Conservation (phyloP, 208 protist species). For the Trypanosoma lewisi region DNA sequence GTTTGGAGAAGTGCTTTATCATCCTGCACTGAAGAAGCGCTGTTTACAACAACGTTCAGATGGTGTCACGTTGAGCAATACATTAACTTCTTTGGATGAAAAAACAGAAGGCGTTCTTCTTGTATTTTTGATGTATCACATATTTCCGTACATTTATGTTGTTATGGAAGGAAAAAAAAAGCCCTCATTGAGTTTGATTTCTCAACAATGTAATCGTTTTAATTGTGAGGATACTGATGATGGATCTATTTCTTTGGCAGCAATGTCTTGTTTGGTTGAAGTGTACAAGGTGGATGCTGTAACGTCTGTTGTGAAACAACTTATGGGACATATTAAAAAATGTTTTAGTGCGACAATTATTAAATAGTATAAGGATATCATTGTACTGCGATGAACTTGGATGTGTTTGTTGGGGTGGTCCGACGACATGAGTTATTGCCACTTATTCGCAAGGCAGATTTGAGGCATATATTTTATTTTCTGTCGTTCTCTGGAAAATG, state of each 20-base stretch:
- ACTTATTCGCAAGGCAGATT: conserved; percentile 36
- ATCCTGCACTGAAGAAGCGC: conserved; percentile 27
- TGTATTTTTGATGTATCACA: conserved; percentile 33
- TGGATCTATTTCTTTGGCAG: conserved; percentile 1
- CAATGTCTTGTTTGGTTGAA: conserved; percentile 11
- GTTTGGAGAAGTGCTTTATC: conserved; percentile 29
- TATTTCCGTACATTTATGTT: conserved; percentile 32
- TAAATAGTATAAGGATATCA: conserved; percentile 21
- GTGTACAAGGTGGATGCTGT: conserved; percentile 34
- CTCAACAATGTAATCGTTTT: not conserved
- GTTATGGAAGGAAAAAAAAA: conserved; percentile 23
- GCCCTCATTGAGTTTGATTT: not conserved
- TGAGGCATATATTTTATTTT: conserved; percentile 49
- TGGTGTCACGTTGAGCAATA: conserved; percentile 2
- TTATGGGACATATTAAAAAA: conserved; percentile 36
- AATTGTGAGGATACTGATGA: not conserved
- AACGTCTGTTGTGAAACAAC: conserved; percentile 33
- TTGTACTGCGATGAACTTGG: conserved; percentile 34
- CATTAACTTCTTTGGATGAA: conserved; percentile 12
- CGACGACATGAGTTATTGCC: conserved; percentile 44
- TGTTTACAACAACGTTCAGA: conserved; percentile 11
- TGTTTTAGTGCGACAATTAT: conserved; percentile 30
- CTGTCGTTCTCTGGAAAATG: conserved; percentile 25
- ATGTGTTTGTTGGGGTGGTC: conserved; percentile 39
- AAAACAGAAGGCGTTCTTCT: conserved; percentile 23